Evolutionary conservation across 2,329 filamentous ascomycete genomes (phyloP).

Genomic region (Aspergillus pseudoterreus): DNA sequence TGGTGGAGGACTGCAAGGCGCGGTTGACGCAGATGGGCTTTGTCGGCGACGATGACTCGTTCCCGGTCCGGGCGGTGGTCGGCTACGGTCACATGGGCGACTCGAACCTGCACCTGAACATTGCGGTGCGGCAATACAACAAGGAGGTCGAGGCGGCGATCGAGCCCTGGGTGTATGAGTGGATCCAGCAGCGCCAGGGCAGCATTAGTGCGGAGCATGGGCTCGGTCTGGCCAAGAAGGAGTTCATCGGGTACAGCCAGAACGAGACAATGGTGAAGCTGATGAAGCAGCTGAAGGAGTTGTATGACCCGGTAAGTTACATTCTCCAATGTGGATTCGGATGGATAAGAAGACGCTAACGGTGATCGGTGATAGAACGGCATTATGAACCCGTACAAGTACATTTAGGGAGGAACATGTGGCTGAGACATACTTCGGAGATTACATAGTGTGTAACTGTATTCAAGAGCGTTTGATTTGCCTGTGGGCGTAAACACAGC

Average conservation of each 20-base stretch:
- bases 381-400: slow-evolving; percentile 99
- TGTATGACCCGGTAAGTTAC: slow-evolving; percentile 83
- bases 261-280: slow-evolving; percentile 80
- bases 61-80: slow-evolving; percentile 83
- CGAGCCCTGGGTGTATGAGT: slow-evolving; percentile 96
- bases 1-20: slow-evolving; percentile 80
- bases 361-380: slow-evolving; percentile 62
- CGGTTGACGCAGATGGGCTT: slow-evolving; percentile 71
- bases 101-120: slow-evolving; percentile 89
- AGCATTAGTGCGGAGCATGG: slow-evolving; percentile 98
- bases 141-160: slow-evolving; percentile 80
- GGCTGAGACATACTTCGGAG: not conserved
- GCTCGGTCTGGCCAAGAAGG: slow-evolving; percentile 90
- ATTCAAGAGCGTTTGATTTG: not conserved
- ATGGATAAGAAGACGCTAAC: slow-evolving; percentile 12
- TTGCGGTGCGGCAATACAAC: slow-evolving; percentile 77
- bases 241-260: slow-evolving; percentile 88
- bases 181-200: slow-evolving; percentile 81
- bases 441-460: not conserved
- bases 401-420: slow-evolving; percentile 43
- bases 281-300: slow-evolving; percentile 92
- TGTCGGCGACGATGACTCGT: slow-evolving; percentile 68
- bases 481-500: not conserved
- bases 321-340: not conserved
- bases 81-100: slow-evolving; percentile 99